phyloP scores from a whole-genome alignment of 371 early-diverging fungal genomes.

The Circinella minor region DNA sequence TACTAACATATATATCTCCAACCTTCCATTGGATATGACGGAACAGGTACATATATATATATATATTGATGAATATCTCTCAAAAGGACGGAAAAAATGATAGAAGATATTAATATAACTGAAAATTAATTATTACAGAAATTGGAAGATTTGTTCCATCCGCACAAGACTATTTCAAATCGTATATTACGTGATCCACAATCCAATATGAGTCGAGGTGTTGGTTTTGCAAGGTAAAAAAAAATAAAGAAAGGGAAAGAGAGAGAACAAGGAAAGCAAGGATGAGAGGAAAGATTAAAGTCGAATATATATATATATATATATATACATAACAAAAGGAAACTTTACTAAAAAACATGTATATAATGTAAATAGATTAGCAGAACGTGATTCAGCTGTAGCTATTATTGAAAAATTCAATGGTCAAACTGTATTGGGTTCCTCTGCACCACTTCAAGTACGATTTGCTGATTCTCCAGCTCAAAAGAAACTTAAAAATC shows the following conservation, averaged over 20 bases:
- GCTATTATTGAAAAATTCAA: constrained; percentile 74
- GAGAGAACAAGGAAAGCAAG: too few relatives aligned
- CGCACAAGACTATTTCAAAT: constrained; percentile 70
- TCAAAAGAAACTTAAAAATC: constrained; percentile 77
- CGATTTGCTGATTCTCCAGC: constrained; percentile 84
- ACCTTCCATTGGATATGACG: constrained; percentile 73
- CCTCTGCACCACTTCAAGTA: constrained; percentile 73
- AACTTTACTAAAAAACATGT: too few relatives aligned
- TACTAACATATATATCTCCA: constrained; percentile 86
- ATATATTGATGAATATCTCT: not conserved
- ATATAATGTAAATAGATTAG: constrained; percentile 51
- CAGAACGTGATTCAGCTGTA: constrained; percentile 69
- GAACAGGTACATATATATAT: constrained; percentile 60
- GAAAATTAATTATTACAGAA: constrained; percentile 34
- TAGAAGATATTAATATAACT: not conserved
- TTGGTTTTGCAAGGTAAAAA: constrained; percentile 78
- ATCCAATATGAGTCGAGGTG: constrained; percentile 69
- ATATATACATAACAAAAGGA: too few relatives aligned
- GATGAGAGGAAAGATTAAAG: not conserved
- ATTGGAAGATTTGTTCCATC: constrained; percentile 68
- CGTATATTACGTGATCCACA: constrained; percentile 74
- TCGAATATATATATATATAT: not conserved
- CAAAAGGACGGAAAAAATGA: not conserved
- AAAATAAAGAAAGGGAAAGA: not conserved
- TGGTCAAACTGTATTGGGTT: constrained; percentile 63